Base-by-base conservation (phyloP, 805 yeast species). In the Cyberlindnera xishuangbannaensis region DNA sequence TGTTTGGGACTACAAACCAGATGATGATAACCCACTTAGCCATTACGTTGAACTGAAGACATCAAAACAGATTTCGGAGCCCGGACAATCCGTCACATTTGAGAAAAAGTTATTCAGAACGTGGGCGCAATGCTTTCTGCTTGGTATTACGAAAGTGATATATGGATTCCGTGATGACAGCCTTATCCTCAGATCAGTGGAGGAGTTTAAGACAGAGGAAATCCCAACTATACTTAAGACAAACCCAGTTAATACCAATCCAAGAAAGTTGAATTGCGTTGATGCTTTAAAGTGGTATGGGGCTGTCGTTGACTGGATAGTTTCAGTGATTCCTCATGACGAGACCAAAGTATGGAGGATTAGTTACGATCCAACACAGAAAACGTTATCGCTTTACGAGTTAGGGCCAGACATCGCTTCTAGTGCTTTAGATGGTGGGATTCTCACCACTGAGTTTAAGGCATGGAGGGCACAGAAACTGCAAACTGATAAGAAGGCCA, bases 61-160 rank as follows among this genome's bases (percentile, higher is more conserved):
- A 2, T 61, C 81, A 2, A 63, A 70, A 27, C 62, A 68, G 6
- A 66, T 90, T 0, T 65, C 62, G 15, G 64, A 71, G 14, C 73
- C 76, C 5, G 65, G 69, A 12, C 79, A 79, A 24, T 76, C 81
- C 12, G 65, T 65, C 24, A 67, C 54, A 14, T 86, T 90, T 52
- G 96, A 90, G 52, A 69, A 67, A 34, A 87, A 86, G 58, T 61
- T 92, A 28, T 74, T 81, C 53, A 72, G 66, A 40, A 71, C 94
- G 0, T 92, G 99, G 99, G 85, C 95, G 3, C 97, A 87, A 61
- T 82, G 95, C 42, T 92, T 87, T 56, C 63, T 92, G 15, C 66
- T 85, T 28, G 98, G 98, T 4, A 71, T 92, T 15, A 78, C 82
- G n/a, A 72, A 73, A 38, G 69, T 90, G 5, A 70, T 83, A 4